These are phyloP conservation scores for Peniophora sp. DNA, from an alignment of 1,284 basidiomycete genomes.

Conservation along the genomic window DNA sequence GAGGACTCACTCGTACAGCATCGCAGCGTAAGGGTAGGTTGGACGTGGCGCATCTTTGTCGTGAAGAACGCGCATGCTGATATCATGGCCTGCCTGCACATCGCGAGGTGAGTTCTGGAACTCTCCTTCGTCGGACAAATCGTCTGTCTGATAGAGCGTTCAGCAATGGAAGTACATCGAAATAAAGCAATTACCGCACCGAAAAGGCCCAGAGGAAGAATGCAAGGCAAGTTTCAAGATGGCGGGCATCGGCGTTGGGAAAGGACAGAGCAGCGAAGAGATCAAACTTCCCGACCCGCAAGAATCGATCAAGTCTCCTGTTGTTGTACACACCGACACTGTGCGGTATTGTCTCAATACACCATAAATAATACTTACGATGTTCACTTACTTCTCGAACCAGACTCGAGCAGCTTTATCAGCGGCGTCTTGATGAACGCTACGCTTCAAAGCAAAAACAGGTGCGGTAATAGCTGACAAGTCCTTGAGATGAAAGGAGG, in stretches of 20 bases:
- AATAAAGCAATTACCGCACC: conserved; percentile 14
- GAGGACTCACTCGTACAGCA: conserved; percentile 28
- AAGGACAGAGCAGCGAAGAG: conserved; percentile 34
- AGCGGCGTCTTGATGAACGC: not conserved
- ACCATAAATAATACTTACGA: not conserved
- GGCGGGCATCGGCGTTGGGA: conserved; percentile 34
- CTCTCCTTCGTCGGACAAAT: conserved; percentile 35
- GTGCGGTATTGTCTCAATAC: not conserved
- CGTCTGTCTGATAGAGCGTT: conserved; percentile 25
- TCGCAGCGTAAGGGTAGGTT: conserved; percentile 31
- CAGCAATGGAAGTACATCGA: not conserved
- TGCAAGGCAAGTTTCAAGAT: conserved; percentile 33
- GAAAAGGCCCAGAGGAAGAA: conserved; percentile 42
- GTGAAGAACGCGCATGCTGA: conserved; percentile 22
- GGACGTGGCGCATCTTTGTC: conserved; percentile 25
- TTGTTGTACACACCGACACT: not conserved
- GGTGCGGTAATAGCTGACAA: not conserved
- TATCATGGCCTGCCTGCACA: conserved; percentile 26
- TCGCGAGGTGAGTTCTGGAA: conserved; percentile 31
- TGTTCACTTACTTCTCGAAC: not conserved
- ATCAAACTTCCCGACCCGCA: conserved; percentile 28
- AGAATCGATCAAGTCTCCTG: not conserved
- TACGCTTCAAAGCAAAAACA: not conserved
- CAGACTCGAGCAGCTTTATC: not conserved
- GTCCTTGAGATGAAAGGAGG: not conserved